These are phyloP conservation scores for Rauvolfia tetraphylla DNA, from an alignment of 257 asterid genomes.

Conservation along the genomic window DNA sequence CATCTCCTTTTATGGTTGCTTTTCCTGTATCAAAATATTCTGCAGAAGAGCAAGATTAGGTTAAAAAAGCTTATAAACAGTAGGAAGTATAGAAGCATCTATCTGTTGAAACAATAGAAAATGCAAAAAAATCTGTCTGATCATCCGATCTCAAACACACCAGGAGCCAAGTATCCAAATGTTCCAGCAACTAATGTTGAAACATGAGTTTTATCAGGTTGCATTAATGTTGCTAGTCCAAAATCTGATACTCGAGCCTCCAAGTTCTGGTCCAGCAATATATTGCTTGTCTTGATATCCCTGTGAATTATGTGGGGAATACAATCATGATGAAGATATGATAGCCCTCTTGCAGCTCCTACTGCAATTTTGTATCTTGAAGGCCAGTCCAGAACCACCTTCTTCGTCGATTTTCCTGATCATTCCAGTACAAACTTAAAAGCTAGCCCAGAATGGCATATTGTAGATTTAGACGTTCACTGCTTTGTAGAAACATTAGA, in stretches of 20 bases:
- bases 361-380: conserved; percentile 71
- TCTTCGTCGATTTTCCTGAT: conserved; percentile 59
- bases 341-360: conserved; percentile 87
- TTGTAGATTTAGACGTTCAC: background rate
- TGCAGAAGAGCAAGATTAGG: conserved; percentile 31
- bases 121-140: background rate
- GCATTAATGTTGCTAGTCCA: conserved; percentile 88
- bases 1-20: conserved; percentile 89
- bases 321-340: conserved; percentile 90
- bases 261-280: conserved; percentile 62
- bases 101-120: background rate
- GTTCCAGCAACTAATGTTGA: conserved; percentile 89
- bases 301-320: conserved; percentile 86
- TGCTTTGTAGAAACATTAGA: too few species aligned
- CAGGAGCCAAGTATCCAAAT: conserved; percentile 88
- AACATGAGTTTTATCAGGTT: conserved; percentile 78
- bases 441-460: background rate
- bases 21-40: conserved; percentile 87
- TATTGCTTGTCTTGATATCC: conserved; percentile 85
- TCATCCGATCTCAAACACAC: conserved; percentile 29
- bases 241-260: conserved; percentile 82
- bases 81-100: background rate
- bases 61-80: background rate
- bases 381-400: conserved; percentile 63
- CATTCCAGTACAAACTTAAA: conserved; percentile 3